Base-by-base conservation (phyloP, 371 early-diverging fungal species). In the Syncephalastrum sp. region DNA sequence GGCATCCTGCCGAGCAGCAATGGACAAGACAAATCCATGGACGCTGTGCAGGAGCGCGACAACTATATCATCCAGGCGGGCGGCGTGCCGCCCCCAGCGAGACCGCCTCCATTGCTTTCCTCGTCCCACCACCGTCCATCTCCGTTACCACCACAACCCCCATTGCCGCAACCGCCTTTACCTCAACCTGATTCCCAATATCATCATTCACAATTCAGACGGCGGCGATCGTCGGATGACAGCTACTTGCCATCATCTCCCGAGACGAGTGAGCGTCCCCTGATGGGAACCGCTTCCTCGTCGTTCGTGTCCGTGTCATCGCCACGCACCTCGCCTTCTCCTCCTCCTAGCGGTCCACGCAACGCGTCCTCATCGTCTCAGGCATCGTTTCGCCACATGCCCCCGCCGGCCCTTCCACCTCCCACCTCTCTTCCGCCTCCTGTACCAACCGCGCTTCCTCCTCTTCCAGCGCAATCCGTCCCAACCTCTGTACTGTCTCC, bases 181-280 rank as follows among this genome's bases (percentile, higher is more conserved):
- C 38, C 38, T 33, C 38, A 33, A 33, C 38, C 38, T 6, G 38
- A 53, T 44, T 59, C 49, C 13, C 19, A 25, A 24, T 47, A 52
- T 25, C 52, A 27, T 33, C 51, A 48, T 17, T 47, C 45, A 16
- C 47, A 29, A 38, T 42, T 48, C 33, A 6, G 38, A 53, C 57
- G 60, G 60, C 49, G 48, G 16, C 14, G 51, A 42, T 72, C 73
- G 2, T 65, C 66, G 10, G 73, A 69, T 47, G 70, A 61, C 10
- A 73, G 73, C 42, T 69, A 64, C 45, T 58, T 58, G 44, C 24
- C 61, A 29, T 57, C 69, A 16, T 73, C 73, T 2, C 73, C 73
- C n/a, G 73, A 69, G 46, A 73, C 60, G 33, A 60, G 69, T 56
- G 73, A 73, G n/a, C 62, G 67, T 16, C 70, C 67, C 14, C 45